phyloP scores from a whole-genome alignment of 805 yeast genomes.

The Starmera quercuum region DNA sequence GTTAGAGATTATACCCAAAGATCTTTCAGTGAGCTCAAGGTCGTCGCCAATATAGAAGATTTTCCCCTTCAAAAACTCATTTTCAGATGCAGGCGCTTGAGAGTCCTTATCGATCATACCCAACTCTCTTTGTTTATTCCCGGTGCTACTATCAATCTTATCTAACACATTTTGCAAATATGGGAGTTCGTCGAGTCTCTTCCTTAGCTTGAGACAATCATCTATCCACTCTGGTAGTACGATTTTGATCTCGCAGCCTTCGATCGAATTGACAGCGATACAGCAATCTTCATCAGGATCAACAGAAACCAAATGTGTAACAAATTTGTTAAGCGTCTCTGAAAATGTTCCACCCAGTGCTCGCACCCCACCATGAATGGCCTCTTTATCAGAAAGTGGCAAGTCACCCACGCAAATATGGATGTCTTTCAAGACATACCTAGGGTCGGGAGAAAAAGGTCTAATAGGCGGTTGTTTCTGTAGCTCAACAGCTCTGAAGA shows the following conservation, averaged over 20 bases:
- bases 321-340: constrained; percentile 52
- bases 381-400: constrained; percentile 53
- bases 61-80: constrained; percentile 33
- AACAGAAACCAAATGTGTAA: constrained; percentile 70
- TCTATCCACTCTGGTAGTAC: constrained; percentile 80
- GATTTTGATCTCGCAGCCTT: constrained; percentile 38
- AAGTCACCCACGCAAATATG: constrained; percentile 55
- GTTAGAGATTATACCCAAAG: constrained; percentile 29
- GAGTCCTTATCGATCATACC: constrained; percentile 7
- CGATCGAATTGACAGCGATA: constrained; percentile 38
- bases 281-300: constrained; percentile 52
- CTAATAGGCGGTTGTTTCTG: constrained; percentile 41
- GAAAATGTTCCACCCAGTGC: constrained; percentile 74
- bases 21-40: constrained; percentile 40
- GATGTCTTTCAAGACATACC: constrained; percentile 52
- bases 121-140: constrained; percentile 7
- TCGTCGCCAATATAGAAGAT: constrained; percentile 47
- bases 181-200: constrained; percentile 42
- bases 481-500: constrained; percentile 35
- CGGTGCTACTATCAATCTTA: constrained; percentile 3
- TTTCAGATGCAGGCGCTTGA: constrained; percentile 5
- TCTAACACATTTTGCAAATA: constrained; percentile 37
- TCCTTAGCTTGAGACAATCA: constrained; percentile 50
- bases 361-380: constrained; percentile 55
- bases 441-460: constrained; percentile 66